A percentile compares a stretch with the other conserved stretches of the same genome.
Evolutionary conservation across 371 early-diverging fungal species (phyloP).

Genomic region (Rhizopus stolonifer): DNA sequence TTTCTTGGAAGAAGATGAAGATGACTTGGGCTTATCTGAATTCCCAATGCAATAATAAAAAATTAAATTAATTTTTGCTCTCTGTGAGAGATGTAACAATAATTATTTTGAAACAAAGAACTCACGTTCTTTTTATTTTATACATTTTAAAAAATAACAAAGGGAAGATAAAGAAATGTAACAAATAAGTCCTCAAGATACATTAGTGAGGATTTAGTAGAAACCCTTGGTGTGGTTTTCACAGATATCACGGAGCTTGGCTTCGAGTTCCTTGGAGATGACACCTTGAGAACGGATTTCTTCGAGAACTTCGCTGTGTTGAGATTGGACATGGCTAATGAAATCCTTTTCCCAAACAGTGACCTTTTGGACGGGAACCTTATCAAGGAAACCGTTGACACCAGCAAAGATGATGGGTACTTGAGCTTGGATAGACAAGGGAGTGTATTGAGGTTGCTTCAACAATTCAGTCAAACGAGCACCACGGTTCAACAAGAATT

Average conservation of each 20-base stretch:
- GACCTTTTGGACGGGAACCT: slow-evolving; percentile 86
- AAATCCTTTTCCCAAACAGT: slow-evolving; percentile 89
- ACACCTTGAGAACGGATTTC: slow-evolving; percentile 86
- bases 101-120: background rate
- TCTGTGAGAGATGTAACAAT: background rate
- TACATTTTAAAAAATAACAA: too few relatives aligned
- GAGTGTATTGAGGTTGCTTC: slow-evolving; percentile 93
- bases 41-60: slow-evolving; percentile 10
- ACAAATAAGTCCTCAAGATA: too few relatives aligned
- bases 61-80: slow-evolving; percentile 6
- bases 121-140: background rate
- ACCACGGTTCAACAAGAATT: slow-evolving; percentile 96
- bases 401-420: slow-evolving; percentile 91
- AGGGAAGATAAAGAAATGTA: too few relatives aligned
- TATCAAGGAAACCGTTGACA: slow-evolving; percentile 97
- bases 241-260: slow-evolving; percentile 83
- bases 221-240: slow-evolving; percentile 87
- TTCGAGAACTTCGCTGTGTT: slow-evolving; percentile 84
- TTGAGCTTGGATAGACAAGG: slow-evolving; percentile 91
- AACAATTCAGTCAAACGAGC: slow-evolving; percentile 95
- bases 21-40: slow-evolving; percentile 26
- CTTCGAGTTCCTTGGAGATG: slow-evolving; percentile 71
- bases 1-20: slow-evolving; percentile 16
- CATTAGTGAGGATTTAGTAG: slow-evolving; percentile 38
- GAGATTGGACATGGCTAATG: slow-evolving; percentile 83